Evolutionary conservation across 495 filamentous ascomycete species (phyloP), one percentile per base, ranked within the genome.

Genomic region (Ascodesmis nigricans): DNA sequence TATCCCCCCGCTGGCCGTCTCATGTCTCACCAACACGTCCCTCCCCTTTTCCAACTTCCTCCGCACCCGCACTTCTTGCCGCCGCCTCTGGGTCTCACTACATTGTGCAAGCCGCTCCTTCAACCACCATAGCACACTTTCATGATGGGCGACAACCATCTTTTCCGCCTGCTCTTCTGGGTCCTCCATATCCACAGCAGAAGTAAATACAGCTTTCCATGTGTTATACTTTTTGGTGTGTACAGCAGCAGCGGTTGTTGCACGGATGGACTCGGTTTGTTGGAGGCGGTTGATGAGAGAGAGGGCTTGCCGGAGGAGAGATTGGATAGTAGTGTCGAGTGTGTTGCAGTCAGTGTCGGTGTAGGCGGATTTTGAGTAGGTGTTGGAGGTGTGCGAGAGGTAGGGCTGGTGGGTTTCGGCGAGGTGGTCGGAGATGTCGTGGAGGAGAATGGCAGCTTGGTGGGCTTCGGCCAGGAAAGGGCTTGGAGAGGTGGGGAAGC

Each of bases 31-130:
- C 39, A 92, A 55, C 30, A 84, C 65, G 53, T 77, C 87, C 58
- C 75, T 80, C 53, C 73, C 81, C 64, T 73, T 80, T 61, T 95
- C 90, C 48, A 81, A 61, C 49, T 82, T 78, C 38, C 90, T 58
- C 50, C 68, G 67, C 39, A 95, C 54, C 46, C 87, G 55, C 49
- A 75, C 75, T 57, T 91, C 87, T 59, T 95, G 90, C 78, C 93
- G 92, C 30, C 58, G 61, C 34, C 77, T 64, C 60, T 95, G 83
- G 41, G 75, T 67, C 53, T 68, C 60, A 21, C 73, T 73, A 8
- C 69, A 77, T 38, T 70, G 63, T 56, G 87, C 77, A 24, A 97
- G 53, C 44, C 67, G 64, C 34, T 71, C 59, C 34, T 76, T 60
- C 42, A 97, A 47, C 50, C 73, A 83, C 74, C 75, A 81, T 1